Evolutionary conservation across 75 land plant species (phyloP).

Genomic region (Larix kaempferi): DNA sequence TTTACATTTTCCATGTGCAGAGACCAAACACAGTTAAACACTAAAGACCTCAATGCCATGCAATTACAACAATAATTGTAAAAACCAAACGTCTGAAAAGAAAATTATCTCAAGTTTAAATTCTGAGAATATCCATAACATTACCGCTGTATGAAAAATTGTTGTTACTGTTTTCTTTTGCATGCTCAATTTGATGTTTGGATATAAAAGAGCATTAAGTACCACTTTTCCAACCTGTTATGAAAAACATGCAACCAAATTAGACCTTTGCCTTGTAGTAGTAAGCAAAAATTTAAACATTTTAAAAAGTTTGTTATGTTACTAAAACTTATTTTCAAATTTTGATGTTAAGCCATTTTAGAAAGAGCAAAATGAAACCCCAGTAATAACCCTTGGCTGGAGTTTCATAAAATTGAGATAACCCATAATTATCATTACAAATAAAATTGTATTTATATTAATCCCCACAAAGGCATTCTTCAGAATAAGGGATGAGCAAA

Average conservation of each 20-base stretch:
- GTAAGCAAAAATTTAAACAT: no score
- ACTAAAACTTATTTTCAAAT: no score
- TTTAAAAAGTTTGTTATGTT: no score
- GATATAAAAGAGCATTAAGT: slow-evolving; percentile 76
- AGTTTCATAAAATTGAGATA: background rate
- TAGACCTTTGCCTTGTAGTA: no score
- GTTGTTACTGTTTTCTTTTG: slow-evolving; percentile 61
- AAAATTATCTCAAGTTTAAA: background rate
- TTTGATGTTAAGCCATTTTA: background rate
- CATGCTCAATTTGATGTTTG: slow-evolving; percentile 65
- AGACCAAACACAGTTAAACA: background rate
- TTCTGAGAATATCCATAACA: background rate
- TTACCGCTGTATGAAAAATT: slow-evolving; percentile 76
- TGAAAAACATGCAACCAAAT: background rate
- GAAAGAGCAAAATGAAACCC: background rate
- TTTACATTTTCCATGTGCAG: no score
- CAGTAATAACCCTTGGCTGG: background rate
- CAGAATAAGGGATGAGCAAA: background rate
- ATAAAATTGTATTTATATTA: no score
- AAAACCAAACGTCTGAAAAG: background rate
- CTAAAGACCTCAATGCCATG: background rate
- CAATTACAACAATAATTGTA: background rate
- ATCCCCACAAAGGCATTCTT: no score
- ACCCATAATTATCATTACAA: background rate
- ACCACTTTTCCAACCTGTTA: slow-evolving; percentile 75